Evolutionary conservation across 2,329 filamentous ascomycete species (phyloP).

Genomic region (Exserohilum turcica): DNA sequence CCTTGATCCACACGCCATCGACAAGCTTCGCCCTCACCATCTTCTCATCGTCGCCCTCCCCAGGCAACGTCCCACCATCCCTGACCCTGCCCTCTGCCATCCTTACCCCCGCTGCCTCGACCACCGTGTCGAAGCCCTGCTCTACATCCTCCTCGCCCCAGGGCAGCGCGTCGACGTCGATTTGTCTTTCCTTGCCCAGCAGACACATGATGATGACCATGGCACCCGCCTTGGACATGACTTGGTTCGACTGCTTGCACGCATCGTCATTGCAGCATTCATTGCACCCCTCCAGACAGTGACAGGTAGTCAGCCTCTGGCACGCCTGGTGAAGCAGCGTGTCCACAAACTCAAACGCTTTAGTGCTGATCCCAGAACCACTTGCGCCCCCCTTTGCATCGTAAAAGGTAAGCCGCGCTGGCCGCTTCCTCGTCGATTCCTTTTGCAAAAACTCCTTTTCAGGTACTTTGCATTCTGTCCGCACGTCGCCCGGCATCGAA

Average conservation of each 20-base stretch:
- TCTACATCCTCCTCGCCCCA: slow-evolving; percentile 78
- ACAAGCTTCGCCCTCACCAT: slow-evolving; percentile 45
- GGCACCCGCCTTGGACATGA: slow-evolving; percentile 91
- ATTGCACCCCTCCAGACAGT: slow-evolving; percentile 79
- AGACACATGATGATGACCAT: slow-evolving; percentile 79
- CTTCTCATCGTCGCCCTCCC: slow-evolving; percentile 54
- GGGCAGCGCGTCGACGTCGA: slow-evolving; percentile 82
- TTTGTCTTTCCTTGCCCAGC: slow-evolving; percentile 72
- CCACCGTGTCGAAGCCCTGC: slow-evolving; percentile 79
- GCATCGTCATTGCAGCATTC: slow-evolving; percentile 87
- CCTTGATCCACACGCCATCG: slow-evolving; percentile 50
- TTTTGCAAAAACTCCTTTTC: slow-evolving; percentile 82
- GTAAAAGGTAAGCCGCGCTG: slow-evolving; percentile 89
- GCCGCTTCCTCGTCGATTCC: slow-evolving; percentile 75
- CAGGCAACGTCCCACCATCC: slow-evolving; percentile 24
- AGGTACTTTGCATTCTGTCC: slow-evolving; percentile 90
- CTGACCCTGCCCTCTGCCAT: slow-evolving; percentile 45
- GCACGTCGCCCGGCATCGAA: slow-evolving; percentile 85
- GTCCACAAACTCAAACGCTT: slow-evolving; percentile 92
- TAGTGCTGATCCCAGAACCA: slow-evolving; percentile 85
- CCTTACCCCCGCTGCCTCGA: slow-evolving; percentile 70
- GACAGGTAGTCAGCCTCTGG: slow-evolving; percentile 74
- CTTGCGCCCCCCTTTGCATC: slow-evolving; percentile 87
- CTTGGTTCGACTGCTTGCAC: slow-evolving; percentile 84
- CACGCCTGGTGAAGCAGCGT: slow-evolving; percentile 76